These are phyloP conservation scores for Pythium apleroticum DNA, from an alignment of 352 stramenopile genomes.

Conservation along the genomic window DNA sequence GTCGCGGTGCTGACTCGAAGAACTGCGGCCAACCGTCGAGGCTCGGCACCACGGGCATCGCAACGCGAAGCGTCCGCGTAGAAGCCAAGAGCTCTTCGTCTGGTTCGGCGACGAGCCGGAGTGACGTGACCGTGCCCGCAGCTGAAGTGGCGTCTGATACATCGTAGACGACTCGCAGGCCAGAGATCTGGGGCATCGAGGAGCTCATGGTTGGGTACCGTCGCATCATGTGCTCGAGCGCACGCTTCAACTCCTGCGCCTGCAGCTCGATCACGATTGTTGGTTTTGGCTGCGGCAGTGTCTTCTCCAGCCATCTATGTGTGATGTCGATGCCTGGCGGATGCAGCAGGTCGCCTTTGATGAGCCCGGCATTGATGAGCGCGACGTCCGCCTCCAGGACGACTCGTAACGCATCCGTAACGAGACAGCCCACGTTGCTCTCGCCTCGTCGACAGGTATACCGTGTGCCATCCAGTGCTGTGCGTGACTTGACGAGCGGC, in stretches of 20 bases:
- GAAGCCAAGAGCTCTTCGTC: constrained; percentile 10
- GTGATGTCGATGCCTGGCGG: constrained; percentile 52
- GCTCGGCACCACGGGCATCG: constrained; percentile 14
- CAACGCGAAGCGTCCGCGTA: constrained; percentile 10
- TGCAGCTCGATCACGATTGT: constrained; percentile 59
- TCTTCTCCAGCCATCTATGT: constrained; percentile 58
- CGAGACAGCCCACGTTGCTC: constrained; percentile 73
- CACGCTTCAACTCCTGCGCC: constrained; percentile 41
- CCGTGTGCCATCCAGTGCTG: constrained; percentile 65
- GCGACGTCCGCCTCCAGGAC: constrained; percentile 55
- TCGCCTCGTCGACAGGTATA: constrained; percentile 60
- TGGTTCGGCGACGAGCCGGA: constrained; percentile 25
- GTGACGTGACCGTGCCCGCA: constrained; percentile 32
- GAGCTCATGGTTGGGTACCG: constrained; percentile 61
- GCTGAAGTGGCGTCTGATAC: constrained; percentile 10
- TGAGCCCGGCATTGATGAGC: constrained; percentile 78
- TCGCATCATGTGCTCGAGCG: constrained; percentile 64
- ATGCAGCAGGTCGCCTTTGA: constrained; percentile 74
- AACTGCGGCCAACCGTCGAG: constrained; percentile 21
- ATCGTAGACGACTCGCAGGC: constrained; percentile 42
- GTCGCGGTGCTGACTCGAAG: constrained; percentile 9
- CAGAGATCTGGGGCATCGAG: constrained; percentile 76
- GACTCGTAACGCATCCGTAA: constrained; percentile 68
- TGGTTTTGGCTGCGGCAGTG: constrained; percentile 59
- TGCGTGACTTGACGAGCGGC: constrained; percentile 30